Evolutionary conservation across 768 basidiomycete genomes (phyloP).

Genomic region (Cubamyces lactineus): DNA sequence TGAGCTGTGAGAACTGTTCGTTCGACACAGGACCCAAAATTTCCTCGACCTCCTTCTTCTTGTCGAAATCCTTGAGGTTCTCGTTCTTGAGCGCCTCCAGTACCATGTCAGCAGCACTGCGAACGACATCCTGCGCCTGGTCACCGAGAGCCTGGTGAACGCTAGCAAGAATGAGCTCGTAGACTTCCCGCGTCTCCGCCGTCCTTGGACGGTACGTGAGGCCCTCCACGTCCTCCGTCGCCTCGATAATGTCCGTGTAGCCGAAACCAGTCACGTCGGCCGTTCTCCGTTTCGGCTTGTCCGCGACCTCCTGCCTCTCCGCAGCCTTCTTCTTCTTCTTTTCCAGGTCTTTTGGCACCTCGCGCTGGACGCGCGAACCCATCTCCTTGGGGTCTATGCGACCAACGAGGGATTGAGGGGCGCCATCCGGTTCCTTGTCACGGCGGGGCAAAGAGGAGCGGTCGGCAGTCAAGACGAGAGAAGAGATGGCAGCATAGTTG

Average conservation of each 20-base stretch:
- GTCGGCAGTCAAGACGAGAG: conserved; percentile 92
- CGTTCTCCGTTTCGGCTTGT: conserved; percentile 61
- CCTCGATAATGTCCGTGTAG: conserved; percentile 91
- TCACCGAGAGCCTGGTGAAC: conserved; percentile 88
- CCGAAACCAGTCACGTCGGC: conserved; percentile 71
- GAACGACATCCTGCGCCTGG: conserved; percentile 94
- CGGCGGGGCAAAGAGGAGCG: conserved; percentile 77
- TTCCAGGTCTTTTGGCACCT: conserved; percentile 84
- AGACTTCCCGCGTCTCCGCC: conserved; percentile 91
- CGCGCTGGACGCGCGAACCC: conserved; percentile 87
- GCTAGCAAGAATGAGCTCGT: conserved; percentile 84
- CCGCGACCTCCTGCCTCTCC: conserved; percentile 58
- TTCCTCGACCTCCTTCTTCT: conserved; percentile 91
- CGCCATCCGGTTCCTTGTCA: conserved; percentile 96
- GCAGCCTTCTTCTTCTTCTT: conserved; percentile 92
- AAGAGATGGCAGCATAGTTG: conserved; percentile 96
- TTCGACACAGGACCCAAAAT: conserved; percentile 67
- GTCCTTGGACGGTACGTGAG: conserved; percentile 92
- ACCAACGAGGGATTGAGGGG: conserved; percentile 90
- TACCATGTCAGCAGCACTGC: conserved; percentile 92
- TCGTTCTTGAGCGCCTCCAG: conserved; percentile 90
- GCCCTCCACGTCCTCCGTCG: conserved; percentile 92
- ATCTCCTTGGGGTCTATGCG: conserved; percentile 89
- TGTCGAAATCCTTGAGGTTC: conserved; percentile 92
- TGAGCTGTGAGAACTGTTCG: conserved; percentile 81